Conservation (phyloP, 2,329 filamentous ascomycete species). For the Botryotinia narcissicola region DNA sequence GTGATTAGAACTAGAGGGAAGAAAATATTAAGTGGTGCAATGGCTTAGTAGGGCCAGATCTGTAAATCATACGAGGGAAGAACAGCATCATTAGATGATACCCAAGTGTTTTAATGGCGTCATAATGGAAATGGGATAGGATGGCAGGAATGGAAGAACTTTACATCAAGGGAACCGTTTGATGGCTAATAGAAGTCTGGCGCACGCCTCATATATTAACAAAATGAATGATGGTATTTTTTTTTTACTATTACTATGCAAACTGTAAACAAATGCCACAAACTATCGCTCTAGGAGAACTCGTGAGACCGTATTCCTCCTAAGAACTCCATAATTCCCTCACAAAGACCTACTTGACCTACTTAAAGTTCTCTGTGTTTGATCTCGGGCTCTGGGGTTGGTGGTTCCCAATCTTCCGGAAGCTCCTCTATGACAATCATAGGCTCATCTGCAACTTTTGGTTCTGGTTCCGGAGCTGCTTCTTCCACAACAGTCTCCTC, state of each 20-base stretch:
- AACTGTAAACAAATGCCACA: not conserved
- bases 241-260: not conserved
- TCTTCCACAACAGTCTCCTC: constrained; percentile 46
- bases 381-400: constrained; percentile 18
- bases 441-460: constrained; percentile 22
- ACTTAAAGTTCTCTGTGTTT: constrained; percentile 23
- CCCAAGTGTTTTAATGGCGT: constrained; percentile 23
- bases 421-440: constrained; percentile 5
- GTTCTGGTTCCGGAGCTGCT: constrained; percentile 34
- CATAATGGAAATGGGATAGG: constrained; percentile 1
- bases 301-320: not conserved
- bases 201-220: not conserved
- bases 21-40: constrained; percentile 55
- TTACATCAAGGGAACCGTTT: not conserved
- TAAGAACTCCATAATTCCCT: not conserved
- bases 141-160: not conserved
- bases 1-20: constrained; percentile 72
- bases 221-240: constrained; percentile 9
- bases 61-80: not conserved
- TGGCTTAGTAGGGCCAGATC: not conserved
- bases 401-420: constrained; percentile 7
- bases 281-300: not conserved
- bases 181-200: not conserved
- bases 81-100: constrained; percentile 22
- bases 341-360: not conserved